Conservation (phyloP, 2,329 filamentous ascomycete genomes). For the Cladosporium velox region DNA sequence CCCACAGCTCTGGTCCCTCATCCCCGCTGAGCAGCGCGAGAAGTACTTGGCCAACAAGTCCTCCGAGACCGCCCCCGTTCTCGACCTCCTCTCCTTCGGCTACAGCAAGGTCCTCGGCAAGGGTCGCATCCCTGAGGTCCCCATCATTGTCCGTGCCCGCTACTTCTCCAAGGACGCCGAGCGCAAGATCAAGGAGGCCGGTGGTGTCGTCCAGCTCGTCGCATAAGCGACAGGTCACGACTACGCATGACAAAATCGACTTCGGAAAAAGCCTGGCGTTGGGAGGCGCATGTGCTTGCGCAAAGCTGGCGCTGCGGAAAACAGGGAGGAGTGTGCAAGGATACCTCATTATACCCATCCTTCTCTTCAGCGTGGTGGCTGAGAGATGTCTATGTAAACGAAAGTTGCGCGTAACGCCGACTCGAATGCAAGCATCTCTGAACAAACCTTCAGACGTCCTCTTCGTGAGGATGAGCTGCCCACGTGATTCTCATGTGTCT, state of each 20-base stretch:
- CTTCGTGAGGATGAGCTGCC: constrained; percentile 19
- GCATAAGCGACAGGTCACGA: constrained; percentile 60
- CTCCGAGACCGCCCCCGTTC: constrained; percentile 92
- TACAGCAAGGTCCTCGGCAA: constrained; percentile 99
- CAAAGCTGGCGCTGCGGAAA: constrained; percentile 17
- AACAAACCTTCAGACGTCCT: constrained; percentile 50
- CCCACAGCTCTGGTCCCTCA: constrained; percentile 84
- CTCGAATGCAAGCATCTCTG: constrained; percentile 50
- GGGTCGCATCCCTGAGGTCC: constrained; percentile 90
- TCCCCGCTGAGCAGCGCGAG: constrained; percentile 89
- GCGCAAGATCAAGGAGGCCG: constrained; percentile 98
- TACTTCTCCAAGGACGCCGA: constrained; percentile 96
- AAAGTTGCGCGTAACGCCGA: constrained; percentile 39
- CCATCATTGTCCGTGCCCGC: constrained; percentile 89
- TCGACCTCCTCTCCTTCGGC: constrained; percentile 95
- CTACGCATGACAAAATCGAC: constrained; percentile 12
- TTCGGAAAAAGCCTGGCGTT: constrained; percentile 16
- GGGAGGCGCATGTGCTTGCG: constrained; percentile 18
- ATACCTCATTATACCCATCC: constrained; percentile 21
- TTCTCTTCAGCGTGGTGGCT: constrained; percentile 53
- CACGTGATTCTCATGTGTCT: neutral
- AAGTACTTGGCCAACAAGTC: constrained; percentile 84
- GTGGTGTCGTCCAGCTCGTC: constrained; percentile 93
- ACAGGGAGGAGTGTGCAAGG: constrained; percentile 22
- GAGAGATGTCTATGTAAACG: constrained; percentile 47